phyloP scores from a whole-genome alignment of 768 basidiomycete species.

The Strobilomyces dryophilus region DNA sequence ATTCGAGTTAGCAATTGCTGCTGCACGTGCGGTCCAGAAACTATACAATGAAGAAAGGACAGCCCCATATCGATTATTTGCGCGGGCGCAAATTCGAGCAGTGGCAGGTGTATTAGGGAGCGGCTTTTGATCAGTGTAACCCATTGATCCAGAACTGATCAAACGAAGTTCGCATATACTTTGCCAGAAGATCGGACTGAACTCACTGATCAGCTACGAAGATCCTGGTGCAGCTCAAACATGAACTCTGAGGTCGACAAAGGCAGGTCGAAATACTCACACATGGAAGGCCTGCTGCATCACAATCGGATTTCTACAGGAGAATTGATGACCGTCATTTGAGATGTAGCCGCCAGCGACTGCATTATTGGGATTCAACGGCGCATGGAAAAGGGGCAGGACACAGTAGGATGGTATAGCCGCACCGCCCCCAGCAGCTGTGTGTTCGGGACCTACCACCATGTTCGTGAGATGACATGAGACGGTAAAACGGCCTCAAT shows the following conservation, averaged over 20 bases:
- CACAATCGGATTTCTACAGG: slow-evolving; percentile 49
- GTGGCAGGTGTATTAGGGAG: slow-evolving; percentile 41
- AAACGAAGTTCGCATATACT: background rate
- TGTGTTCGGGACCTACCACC: slow-evolving; percentile 47
- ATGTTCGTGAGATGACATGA: background rate
- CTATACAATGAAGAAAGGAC: slow-evolving; percentile 51
- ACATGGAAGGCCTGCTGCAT: slow-evolving; percentile 57
- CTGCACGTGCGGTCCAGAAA: slow-evolving; percentile 53
- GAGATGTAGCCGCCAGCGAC: slow-evolving; percentile 45
- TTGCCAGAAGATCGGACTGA: background rate
- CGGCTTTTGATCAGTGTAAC: slow-evolving; percentile 36
- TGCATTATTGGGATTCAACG: slow-evolving; percentile 25
- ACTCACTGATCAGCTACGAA: slow-evolving; percentile 50
- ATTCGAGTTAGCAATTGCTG: slow-evolving; percentile 29
- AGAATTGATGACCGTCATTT: slow-evolving; percentile 51
- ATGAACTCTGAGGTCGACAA: background rate
- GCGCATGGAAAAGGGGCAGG: slow-evolving; percentile 50
- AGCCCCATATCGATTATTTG: slow-evolving; percentile 53
- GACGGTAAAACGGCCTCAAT: background rate
- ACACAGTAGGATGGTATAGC: slow-evolving; percentile 52
- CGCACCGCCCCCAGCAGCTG: slow-evolving; percentile 32
- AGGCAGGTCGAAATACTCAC: slow-evolving; percentile 31
- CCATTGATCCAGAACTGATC: slow-evolving; percentile 52
- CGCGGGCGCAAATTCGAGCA: slow-evolving; percentile 31
- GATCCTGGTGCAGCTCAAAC: slow-evolving; percentile 32